Conservation (phyloP, 495 filamentous ascomycete genomes). For the Cryomyces antarcticus region DNA sequence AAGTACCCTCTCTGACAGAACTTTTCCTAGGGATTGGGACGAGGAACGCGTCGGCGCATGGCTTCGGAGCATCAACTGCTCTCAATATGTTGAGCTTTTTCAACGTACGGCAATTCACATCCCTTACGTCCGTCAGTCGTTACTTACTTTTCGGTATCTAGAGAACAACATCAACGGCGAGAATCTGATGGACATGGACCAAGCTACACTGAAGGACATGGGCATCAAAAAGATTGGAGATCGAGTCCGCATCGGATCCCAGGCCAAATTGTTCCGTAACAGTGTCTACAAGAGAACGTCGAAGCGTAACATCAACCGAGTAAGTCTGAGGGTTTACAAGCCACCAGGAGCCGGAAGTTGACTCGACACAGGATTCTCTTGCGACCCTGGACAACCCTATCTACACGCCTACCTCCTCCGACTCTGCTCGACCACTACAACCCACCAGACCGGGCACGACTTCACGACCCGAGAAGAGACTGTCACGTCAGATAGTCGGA, state of each 20-base stretch:
- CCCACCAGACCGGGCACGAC: slow-evolving; percentile 26
- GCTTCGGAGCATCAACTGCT: slow-evolving; percentile 73
- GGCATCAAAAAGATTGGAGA: slow-evolving; percentile 97
- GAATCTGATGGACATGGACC: slow-evolving; percentile 90
- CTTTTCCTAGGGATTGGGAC: slow-evolving; percentile 49
- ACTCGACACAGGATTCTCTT: slow-evolving; percentile 39
- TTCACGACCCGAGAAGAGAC: slow-evolving; percentile 44
- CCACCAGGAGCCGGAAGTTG: too few relatives aligned
- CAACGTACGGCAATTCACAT: slow-evolving; percentile 26
- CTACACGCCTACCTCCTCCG: slow-evolving; percentile 42
- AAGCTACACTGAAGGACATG: slow-evolving; percentile 90
- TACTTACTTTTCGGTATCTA: slow-evolving; percentile 10
- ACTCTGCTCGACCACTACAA: slow-evolving; percentile 41
- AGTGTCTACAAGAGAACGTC: slow-evolving; percentile 67
- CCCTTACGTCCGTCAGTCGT: not conserved
- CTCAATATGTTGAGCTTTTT: slow-evolving; percentile 83
- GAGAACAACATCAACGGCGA: slow-evolving; percentile 92
- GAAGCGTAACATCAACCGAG: slow-evolving; percentile 54
- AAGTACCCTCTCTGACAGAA: not conserved
- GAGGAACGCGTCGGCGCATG: slow-evolving; percentile 81
- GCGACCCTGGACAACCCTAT: slow-evolving; percentile 38
- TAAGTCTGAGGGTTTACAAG: slow-evolving; percentile 21
- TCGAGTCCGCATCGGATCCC: slow-evolving; percentile 76
- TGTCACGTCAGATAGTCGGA: slow-evolving; percentile 38
- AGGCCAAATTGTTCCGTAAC: slow-evolving; percentile 76